Conservation (phyloP, 2,329 filamentous ascomycete genomes). For the Aspergillus sp. region DNA sequence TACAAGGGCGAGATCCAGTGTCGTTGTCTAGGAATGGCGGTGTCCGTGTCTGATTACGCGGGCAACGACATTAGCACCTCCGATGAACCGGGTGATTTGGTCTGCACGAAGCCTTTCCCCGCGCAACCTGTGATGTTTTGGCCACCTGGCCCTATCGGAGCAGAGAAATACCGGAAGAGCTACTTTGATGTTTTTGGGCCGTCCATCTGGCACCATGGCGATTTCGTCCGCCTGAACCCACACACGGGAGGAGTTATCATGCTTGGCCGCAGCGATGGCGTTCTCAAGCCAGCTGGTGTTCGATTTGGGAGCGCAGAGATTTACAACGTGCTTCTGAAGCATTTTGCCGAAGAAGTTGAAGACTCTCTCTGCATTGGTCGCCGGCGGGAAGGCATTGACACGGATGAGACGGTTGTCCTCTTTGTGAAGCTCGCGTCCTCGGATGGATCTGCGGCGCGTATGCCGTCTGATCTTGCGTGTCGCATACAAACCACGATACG, state of each 20-base stretch:
- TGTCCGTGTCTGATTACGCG: slow-evolving; percentile 56
- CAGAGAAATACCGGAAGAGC: slow-evolving; percentile 73
- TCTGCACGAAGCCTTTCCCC: slow-evolving; percentile 83
- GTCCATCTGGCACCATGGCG: slow-evolving; percentile 83
- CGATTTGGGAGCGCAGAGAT: slow-evolving; percentile 93
- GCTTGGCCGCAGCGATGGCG: slow-evolving; percentile 88
- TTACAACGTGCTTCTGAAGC: slow-evolving; percentile 85
- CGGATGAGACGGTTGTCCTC: slow-evolving; percentile 81
- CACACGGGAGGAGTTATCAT: slow-evolving; percentile 77
- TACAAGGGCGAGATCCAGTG: slow-evolving; percentile 74
- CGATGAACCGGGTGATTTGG: slow-evolving; percentile 78
- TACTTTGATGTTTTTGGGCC: slow-evolving; percentile 83
- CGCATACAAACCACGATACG: slow-evolving; percentile 69
- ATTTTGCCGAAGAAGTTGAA: slow-evolving; percentile 74
- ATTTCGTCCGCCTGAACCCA: slow-evolving; percentile 76
- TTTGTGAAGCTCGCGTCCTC: slow-evolving; percentile 72
- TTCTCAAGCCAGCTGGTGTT: slow-evolving; percentile 88
- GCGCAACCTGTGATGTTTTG: slow-evolving; percentile 91
- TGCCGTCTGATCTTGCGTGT: slow-evolving; percentile 60
- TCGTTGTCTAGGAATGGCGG: slow-evolving; percentile 76
- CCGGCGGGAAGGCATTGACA: slow-evolving; percentile 64
- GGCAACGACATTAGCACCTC: slow-evolving; percentile 58
- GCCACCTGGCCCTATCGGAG: slow-evolving; percentile 61
- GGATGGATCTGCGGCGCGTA: slow-evolving; percentile 29
- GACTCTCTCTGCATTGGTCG: slow-evolving; percentile 88